Percentiles rank a stretch among this genome's conserved stretches.
These are phyloP conservation scores for Fomitopsis pinicola DNA, from an alignment of 1,284 basidiomycete species.

Conservation along the genomic window DNA sequence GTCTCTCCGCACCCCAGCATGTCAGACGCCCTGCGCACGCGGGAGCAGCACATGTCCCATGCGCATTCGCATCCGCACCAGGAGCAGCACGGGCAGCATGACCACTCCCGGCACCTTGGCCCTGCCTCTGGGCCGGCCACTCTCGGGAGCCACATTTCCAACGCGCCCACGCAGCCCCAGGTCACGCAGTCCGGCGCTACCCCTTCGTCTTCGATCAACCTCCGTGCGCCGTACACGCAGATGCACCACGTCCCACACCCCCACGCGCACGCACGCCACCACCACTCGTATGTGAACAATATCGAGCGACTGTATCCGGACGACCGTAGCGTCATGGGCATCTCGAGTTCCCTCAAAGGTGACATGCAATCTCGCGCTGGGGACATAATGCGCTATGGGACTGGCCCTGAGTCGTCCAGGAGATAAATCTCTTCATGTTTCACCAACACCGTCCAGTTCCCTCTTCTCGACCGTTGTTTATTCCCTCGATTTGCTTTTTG, in stretches of 20 bases:
- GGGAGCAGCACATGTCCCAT: constrained; percentile 16
- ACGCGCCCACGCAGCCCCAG: constrained; percentile 9
- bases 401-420: constrained; percentile 11
- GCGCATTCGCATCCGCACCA: constrained; percentile 1
- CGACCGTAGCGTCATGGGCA: constrained; percentile 27
- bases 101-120: constrained; percentile 10
- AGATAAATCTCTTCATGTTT: not conserved
- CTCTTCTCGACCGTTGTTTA: constrained; percentile 5
- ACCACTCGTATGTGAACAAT: constrained; percentile 42
- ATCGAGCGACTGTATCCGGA: constrained; percentile 39
- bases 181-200: constrained; percentile 10
- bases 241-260: constrained; percentile 78
- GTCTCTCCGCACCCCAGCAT: constrained; percentile 20
- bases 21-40: constrained; percentile 16
- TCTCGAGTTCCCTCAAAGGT: constrained; percentile 24
- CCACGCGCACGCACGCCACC: constrained; percentile 68
- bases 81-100: constrained; percentile 2
- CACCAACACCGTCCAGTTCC: not conserved
- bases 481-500: not conserved
- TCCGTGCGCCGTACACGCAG: constrained; percentile 51
- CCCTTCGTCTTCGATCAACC: constrained; percentile 26
- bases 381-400: constrained; percentile 45
- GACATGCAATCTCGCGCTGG: constrained; percentile 41
- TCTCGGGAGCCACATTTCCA: constrained; percentile 7
- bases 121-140: not conserved